Conservation (phyloP, 1,139 yeast species). For the Suhomyces wounanorum region DNA sequence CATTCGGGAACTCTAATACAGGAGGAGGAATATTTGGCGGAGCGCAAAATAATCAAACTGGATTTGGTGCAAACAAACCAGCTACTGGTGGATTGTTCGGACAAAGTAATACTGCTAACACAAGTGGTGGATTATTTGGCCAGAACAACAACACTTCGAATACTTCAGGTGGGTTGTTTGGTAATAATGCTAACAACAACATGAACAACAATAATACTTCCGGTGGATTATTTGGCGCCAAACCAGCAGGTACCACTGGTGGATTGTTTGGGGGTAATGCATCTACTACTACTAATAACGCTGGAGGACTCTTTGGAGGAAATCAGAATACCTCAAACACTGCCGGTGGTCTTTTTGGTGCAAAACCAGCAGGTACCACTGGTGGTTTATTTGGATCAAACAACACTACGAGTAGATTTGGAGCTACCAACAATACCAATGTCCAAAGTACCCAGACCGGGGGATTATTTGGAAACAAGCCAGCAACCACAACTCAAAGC, state of each 20-base stretch:
- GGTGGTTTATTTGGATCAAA: slow-evolving; percentile 26
- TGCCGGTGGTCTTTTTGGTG: slow-evolving; percentile 14
- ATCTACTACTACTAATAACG: slow-evolving; percentile 16
- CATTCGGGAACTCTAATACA: slow-evolving; percentile 10
- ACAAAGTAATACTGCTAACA: slow-evolving; percentile 12
- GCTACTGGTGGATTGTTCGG: slow-evolving; percentile 38
- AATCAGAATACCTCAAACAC: slow-evolving; percentile 10
- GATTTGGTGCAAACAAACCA: slow-evolving; percentile 20
- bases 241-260: slow-evolving; percentile 12
- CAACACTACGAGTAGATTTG: slow-evolving; percentile 19
- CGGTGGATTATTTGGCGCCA: slow-evolving; percentile 26
- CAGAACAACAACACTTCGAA: slow-evolving; percentile 15
- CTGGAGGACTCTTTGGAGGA: slow-evolving; percentile 28
- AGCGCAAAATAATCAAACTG: slow-evolving; percentile 6
- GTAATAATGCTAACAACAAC: slow-evolving; percentile 15
- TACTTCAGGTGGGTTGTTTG: slow-evolving; percentile 24
- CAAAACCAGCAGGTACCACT: slow-evolving; percentile 7
- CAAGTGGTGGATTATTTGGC: slow-evolving; percentile 39
- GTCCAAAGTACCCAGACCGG: slow-evolving; percentile 18
- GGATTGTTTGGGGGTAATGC: slow-evolving; percentile 32
- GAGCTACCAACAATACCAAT: slow-evolving; percentile 18
- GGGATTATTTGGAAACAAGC: slow-evolving; percentile 32
- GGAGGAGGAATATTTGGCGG: slow-evolving; percentile 17
- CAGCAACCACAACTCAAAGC: slow-evolving; percentile 8
- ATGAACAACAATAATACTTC: slow-evolving; percentile 13